Conservation (phyloP, 805 yeast genomes). For the Blastobotrys muscicola region DNA sequence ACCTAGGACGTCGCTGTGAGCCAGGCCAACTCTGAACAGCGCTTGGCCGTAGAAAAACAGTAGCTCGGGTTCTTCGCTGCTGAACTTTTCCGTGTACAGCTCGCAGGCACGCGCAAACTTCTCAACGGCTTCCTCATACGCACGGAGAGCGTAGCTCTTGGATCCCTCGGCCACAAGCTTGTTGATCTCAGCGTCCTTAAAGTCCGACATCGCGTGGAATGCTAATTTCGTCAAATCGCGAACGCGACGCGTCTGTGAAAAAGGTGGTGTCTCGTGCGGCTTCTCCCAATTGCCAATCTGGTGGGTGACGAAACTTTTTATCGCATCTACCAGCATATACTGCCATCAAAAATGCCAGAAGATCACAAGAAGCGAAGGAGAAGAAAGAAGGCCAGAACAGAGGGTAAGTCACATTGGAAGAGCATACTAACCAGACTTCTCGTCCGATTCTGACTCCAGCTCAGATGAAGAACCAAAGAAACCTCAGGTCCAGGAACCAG, state of each 20-base stretch:
- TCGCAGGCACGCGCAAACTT: constrained; percentile 69
- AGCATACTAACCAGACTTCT: constrained; percentile 11
- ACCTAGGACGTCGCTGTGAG: constrained; percentile 69
- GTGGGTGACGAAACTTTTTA: no score
- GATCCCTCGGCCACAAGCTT: constrained; percentile 52
- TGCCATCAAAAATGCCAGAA: neutral
- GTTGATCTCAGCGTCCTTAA: constrained; percentile 30
- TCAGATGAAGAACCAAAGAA: constrained; percentile 1
- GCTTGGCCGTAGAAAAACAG: constrained; percentile 72
- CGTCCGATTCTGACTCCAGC: constrained; percentile 15
- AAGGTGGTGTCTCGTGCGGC: no score
- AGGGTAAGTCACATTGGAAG: constrained; percentile 9
- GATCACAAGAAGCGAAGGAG: constrained; percentile 12
- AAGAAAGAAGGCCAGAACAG: constrained; percentile 21
- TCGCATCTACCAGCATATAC: no score
- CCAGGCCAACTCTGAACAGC: constrained; percentile 65
- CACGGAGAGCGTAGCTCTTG: constrained; percentile 50
- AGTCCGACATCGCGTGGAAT: no score
- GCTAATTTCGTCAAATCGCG: no score
- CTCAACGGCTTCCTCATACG: constrained; percentile 61
- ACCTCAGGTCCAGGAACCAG: neutral
- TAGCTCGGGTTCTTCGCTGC: constrained; percentile 65
- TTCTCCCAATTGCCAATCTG: no score
- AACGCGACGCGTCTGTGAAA: no score
- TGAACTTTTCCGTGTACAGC: constrained; percentile 35